Evolutionary conservation across 2,329 filamentous ascomycete species (phyloP), one percentile per base, ranked within the genome.

Genomic region (Teratosphaeria epicoccoides): DNA sequence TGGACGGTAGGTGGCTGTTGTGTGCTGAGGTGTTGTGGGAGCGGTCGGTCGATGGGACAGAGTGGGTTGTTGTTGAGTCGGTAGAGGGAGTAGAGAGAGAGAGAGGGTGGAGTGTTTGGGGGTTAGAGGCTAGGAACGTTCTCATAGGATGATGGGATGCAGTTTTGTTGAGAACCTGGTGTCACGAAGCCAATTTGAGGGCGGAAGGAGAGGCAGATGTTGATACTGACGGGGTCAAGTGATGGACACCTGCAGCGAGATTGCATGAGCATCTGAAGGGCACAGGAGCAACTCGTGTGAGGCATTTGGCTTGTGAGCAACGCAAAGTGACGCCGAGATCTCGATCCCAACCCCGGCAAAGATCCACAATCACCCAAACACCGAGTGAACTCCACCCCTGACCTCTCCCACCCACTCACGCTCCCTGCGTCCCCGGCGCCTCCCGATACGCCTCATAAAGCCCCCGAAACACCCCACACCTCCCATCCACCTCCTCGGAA

Each of bases 391-490:
- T 6, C 33, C 33, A 40, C 12, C n/a, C n/a, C n/a, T n/a, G n/a
- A n/a, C n/a, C n/a, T n/a, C n/a, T 4, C 12, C 14, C 33, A 12
- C 33, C 33, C 33, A 40, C 33, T 17, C n/a, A 40, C 1, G 5
- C 33, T 17, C 33, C 33, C 33, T 40, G 33, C 33, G 33, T 40
- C n/a, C 33, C 44, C 44, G 44, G 25, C 25, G 17, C 12, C 20
- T 6, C 44, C 44, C 25, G 14, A 46, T 24, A 24, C 25, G 10
- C 22, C 44, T 44, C 52, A 51, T 64, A 66, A 6, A 57, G 46
- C 17, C 55, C 49, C 48, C 52, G 53, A 46, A 53, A 66, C 25
- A 66, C 23, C 23, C 28, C 53, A 57, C 64, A 65, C 24, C 61
- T 52, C 40, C 52, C 58, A 52, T 67, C 64, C 4, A 66, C 57